Evolutionary conservation across 2,329 filamentous ascomycete species (phyloP).

Genomic region (Fragosphaeria purpurea): DNA sequence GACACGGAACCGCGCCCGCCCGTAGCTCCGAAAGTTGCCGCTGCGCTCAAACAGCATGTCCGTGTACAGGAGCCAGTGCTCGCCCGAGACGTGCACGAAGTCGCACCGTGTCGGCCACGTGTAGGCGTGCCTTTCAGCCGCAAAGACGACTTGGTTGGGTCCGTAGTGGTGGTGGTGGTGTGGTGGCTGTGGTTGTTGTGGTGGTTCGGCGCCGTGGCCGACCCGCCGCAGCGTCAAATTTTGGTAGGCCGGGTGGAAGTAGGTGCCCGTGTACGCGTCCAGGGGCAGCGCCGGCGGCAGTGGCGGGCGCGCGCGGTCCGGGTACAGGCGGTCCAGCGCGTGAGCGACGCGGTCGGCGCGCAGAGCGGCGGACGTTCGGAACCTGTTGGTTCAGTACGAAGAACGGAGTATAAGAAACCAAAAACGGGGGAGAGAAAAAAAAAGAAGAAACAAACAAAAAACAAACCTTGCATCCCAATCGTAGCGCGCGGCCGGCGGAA

Average conservation of each 20-base stretch:
- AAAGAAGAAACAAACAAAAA: too few relatives aligned
- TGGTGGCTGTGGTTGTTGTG: background rate
- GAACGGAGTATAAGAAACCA: too few relatives aligned
- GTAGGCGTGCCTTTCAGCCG: conserved; percentile 18
- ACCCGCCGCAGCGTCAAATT: conserved; percentile 18
- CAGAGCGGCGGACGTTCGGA: background rate
- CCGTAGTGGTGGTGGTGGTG: background rate
- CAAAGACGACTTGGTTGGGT: conserved; percentile 11
- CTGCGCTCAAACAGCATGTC: conserved; percentile 18
- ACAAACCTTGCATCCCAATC: conserved; percentile 21
- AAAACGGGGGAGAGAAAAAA: too few relatives aligned
- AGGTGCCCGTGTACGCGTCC: conserved; percentile 29
- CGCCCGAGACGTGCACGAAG: conserved; percentile 26
- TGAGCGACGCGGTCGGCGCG: conserved; percentile 17
- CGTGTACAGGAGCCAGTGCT: conserved; percentile 24
- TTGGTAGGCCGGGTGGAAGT: conserved; percentile 33
- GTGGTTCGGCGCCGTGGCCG: background rate
- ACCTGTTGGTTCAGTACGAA: conserved; percentile 12
- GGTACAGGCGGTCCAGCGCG: conserved; percentile 27
- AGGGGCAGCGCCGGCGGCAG: conserved; percentile 26
- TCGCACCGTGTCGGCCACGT: conserved; percentile 23
- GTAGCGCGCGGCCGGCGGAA: conserved; percentile 23
- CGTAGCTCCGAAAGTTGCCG: conserved; percentile 17
- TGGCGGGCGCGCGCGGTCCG: conserved; percentile 23
- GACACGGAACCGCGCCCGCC: conserved; percentile 22